Conservation (phyloP, 345 rosid genomes). For the Moricandia moricandioides region DNA sequence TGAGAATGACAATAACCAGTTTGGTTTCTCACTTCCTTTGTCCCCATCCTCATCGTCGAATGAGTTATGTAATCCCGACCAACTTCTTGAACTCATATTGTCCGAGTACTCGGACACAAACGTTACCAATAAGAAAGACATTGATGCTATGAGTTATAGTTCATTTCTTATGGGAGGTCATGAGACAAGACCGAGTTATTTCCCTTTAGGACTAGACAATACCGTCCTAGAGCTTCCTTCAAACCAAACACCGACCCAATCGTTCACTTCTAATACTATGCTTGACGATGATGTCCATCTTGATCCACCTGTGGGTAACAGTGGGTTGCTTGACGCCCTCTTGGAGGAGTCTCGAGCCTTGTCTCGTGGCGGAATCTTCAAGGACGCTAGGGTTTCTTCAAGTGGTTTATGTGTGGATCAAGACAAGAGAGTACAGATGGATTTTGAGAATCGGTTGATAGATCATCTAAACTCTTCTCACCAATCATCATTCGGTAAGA, state of each 20-base stretch:
- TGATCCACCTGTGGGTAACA: slow-evolving; percentile 24
- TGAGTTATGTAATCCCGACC: slow-evolving; percentile 24
- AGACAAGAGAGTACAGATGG: slow-evolving; percentile 10
- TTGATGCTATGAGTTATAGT: slow-evolving; percentile 42
- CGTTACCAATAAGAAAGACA: slow-evolving; percentile 17
- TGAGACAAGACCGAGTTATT: slow-evolving; percentile 7
- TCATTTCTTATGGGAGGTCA: slow-evolving; percentile 53
- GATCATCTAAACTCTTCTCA: slow-evolving; percentile 40
- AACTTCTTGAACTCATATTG: slow-evolving; percentile 28
- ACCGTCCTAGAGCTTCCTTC: slow-evolving; percentile 52
- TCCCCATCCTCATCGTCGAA: slow-evolving; percentile 34
- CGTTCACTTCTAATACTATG: slow-evolving; percentile 17
- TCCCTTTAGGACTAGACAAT: slow-evolving; percentile 32
- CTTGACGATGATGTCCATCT: slow-evolving; percentile 9
- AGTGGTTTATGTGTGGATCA: slow-evolving; percentile 10
- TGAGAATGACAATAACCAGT: slow-evolving; percentile 18
- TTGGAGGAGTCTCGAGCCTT: slow-evolving; percentile 51
- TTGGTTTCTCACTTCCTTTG: slow-evolving; percentile 34
- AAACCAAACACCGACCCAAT: slow-evolving; percentile 40
- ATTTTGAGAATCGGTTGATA: slow-evolving; percentile 33
- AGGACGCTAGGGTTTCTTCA: slow-evolving; percentile 6
- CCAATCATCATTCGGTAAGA: slow-evolving; percentile 53
- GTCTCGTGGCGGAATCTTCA: slow-evolving; percentile 32
- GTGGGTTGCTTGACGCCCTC: slow-evolving; percentile 59
- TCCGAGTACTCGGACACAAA: slow-evolving; percentile 24